phyloP scores from a whole-genome alignment of 208 protist genomes.

The Porcisia deanei region DNA sequence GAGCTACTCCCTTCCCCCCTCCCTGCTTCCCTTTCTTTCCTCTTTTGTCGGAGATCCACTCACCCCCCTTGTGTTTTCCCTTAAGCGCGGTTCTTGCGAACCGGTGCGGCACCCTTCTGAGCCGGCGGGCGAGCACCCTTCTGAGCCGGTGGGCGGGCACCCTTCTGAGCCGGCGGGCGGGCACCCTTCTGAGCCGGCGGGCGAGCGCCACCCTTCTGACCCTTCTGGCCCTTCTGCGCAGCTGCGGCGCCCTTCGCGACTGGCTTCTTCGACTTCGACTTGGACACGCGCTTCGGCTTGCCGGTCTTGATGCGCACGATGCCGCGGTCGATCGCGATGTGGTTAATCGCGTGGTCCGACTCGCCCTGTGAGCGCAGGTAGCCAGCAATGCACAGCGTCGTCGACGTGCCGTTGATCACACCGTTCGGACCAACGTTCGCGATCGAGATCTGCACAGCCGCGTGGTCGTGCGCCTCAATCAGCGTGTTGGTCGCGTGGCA shows the following conservation, averaged over 20 bases:
- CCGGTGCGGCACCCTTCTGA: constrained; percentile 29
- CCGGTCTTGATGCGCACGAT: constrained; percentile 88
- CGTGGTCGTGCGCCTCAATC: constrained; percentile 95
- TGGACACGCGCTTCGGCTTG: constrained; percentile 74
- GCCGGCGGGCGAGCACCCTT: constrained; percentile 22
- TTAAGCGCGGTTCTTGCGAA: constrained; percentile 35
- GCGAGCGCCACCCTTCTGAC: constrained; percentile 21
- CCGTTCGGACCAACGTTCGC: constrained; percentile 93
- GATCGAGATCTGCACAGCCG: constrained; percentile 96
- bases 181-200: constrained; percentile 35
- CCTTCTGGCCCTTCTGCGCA: constrained; percentile 28
- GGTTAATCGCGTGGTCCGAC: constrained; percentile 95
- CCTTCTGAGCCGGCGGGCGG: constrained; percentile 27
- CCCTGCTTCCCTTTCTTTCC: background rate
- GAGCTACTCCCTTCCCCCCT: no score
- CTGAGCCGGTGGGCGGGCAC: constrained; percentile 24
- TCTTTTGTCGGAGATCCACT: background rate
- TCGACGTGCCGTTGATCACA: constrained; percentile 91
- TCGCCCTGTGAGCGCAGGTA: constrained; percentile 94
- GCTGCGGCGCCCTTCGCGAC: constrained; percentile 38
- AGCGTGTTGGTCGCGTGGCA: constrained; percentile 96
- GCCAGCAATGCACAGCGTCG: constrained; percentile 94
- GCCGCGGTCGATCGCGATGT: constrained; percentile 85
- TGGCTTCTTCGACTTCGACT: constrained; percentile 40
- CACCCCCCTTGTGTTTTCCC: background rate